Evolutionary conservation across 2,329 filamentous ascomycete genomes (phyloP), one percentile per base, ranked within the genome.

Genomic region (Fusarium subglutinans): DNA sequence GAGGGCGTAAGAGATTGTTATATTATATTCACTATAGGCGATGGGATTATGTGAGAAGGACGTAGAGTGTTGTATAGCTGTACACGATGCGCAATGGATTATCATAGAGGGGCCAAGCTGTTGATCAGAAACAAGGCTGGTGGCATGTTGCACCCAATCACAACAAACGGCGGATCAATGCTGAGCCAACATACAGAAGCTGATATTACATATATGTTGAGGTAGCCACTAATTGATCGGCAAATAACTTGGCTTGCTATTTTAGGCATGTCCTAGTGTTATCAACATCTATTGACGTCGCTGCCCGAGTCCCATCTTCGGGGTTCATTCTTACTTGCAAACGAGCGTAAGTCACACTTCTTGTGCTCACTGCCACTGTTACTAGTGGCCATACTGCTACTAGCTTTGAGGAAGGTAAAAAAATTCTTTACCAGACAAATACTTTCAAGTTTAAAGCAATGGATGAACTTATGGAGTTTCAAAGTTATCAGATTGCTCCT

Each of bases 1-100:
- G 51, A 66, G 58, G 44, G 60, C 22, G 5, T 75, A 38, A 70
- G 44, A 41, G 7, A 5, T 40, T 50, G 22, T 13, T 45, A 45
- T 43, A 13, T 26, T 20, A 38, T 43, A 20, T 26, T n/a, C 24
- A 40, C 30, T n/a, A 12, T 10, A n/a, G 48, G 58, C 12, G 15
- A 37, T 33, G 33, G n/a, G 20, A 6, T 24, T 81, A 17, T 64
- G 66, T 15, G 66, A 59, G 51, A 65, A 51, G 26, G 60, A 38
- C 4, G 73, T 28, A 51, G 40, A 33, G 8, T 26, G 13, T 38
- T 53, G 45, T 43, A 26, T n/a, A 26, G 30, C 37, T 30, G 22
- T 15, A 26, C 47, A 56, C 11, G 18, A 24, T 22, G 28, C 28
- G 22, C 15, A 58, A 26, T 38, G 40, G 15, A 5, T 47, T 24